These are phyloP conservation scores for Rhamnella rubrinervis DNA, from an alignment of 331 rosid genomes.

Conservation along the genomic window DNA sequence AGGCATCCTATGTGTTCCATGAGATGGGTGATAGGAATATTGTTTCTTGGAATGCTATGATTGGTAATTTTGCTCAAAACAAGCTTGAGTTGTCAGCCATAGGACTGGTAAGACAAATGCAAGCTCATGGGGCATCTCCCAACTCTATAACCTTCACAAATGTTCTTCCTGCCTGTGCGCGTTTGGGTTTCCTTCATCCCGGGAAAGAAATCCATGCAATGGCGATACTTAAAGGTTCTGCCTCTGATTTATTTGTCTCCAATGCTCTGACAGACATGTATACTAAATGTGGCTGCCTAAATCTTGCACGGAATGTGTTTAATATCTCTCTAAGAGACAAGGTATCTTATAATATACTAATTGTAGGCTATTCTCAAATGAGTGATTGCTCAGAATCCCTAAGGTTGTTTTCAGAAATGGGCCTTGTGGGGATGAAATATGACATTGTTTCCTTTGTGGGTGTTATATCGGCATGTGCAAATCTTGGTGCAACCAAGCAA, in stretches of 20 bases:
- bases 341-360: conserved; percentile 72
- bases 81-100: conserved; percentile 58
- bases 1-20: conserved; percentile 56
- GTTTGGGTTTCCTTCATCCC: conserved; percentile 52
- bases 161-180: conserved; percentile 82
- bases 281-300: conserved; percentile 58
- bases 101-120: conserved; percentile 64
- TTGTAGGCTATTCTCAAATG: conserved; percentile 68
- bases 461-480: conserved; percentile 75
- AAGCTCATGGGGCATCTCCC: conserved; percentile 57
- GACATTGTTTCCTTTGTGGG: conserved; percentile 78
- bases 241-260: conserved; percentile 62
- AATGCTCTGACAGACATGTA: conserved; percentile 87
- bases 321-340: conserved; percentile 54
- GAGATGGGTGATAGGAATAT: conserved; percentile 50
- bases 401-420: conserved; percentile 69
- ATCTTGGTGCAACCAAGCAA: conserved; percentile 60
- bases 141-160: conserved; percentile 72
- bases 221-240: conserved; percentile 42
- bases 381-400: conserved; percentile 54
- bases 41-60: conserved; percentile 93
- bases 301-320: conserved; percentile 65
- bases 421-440: conserved; percentile 44
- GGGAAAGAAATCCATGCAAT: conserved; percentile 81
- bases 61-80: conserved; percentile 75